These are phyloP conservation scores for Psidium friedrichsthalianum DNA, from an alignment of 345 rosid genomes.

Conservation along the genomic window DNA sequence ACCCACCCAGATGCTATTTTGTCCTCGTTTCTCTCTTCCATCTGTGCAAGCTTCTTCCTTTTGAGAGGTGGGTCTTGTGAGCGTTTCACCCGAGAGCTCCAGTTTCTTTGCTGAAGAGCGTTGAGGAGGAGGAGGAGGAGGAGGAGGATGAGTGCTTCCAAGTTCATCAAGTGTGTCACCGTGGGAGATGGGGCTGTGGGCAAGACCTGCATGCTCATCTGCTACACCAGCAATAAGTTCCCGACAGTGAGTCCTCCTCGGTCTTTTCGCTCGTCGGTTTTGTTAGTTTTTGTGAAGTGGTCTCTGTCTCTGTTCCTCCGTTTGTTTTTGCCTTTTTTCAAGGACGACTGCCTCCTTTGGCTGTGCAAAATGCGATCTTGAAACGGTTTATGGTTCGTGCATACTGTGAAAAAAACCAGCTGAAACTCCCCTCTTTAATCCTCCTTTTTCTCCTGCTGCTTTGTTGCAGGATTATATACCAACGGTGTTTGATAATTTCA, in stretches of 20 bases:
- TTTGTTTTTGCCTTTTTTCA: not conserved
- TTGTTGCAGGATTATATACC: slow-evolving; percentile 79
- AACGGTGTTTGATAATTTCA: slow-evolving; percentile 96
- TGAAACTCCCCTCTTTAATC: not conserved
- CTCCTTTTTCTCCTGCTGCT: not conserved
- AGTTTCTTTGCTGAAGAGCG: not conserved
- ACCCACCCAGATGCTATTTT: not conserved
- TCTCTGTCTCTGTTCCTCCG: not conserved
- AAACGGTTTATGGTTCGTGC: not conserved
- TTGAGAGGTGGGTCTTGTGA: not conserved
- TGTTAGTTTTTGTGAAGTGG: not conserved
- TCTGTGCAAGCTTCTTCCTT: not conserved
- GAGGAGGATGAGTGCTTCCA: slow-evolving; percentile 75
- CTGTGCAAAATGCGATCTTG: not conserved
- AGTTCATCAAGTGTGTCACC: slow-evolving; percentile 97
- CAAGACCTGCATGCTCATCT: slow-evolving; percentile 99
- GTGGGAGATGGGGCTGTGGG: slow-evolving; percentile 99
- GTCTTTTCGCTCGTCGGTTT: not conserved
- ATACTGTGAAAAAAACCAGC: not conserved
- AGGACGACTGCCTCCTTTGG: not conserved
- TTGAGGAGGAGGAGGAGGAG: not conserved
- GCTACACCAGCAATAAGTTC: slow-evolving; percentile 97
- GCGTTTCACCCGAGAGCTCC: not conserved
- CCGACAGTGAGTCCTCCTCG: slow-evolving; percentile 55
- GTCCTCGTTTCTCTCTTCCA: not conserved